These are phyloP conservation scores for Amesomyces nigricolor DNA, from an alignment of 2,329 filamentous ascomycete species.

Conservation along the genomic window DNA sequence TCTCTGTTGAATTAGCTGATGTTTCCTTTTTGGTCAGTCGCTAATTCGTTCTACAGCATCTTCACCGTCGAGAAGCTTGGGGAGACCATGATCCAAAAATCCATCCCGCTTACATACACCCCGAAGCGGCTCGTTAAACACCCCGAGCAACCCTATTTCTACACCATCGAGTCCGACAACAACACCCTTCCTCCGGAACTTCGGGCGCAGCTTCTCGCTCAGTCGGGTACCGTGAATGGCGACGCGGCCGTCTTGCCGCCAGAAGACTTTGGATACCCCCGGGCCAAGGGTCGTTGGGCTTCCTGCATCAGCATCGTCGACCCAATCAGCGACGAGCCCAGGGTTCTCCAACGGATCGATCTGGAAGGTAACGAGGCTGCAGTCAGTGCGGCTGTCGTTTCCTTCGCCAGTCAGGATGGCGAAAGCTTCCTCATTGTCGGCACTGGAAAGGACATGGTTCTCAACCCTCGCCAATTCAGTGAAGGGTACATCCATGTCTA, in stretches of 20 bases:
- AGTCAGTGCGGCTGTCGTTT: constrained; percentile 75
- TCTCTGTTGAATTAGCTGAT: constrained; percentile 25
- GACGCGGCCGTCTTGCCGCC: constrained; percentile 66
- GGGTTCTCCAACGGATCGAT: constrained; percentile 71
- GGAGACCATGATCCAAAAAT: constrained; percentile 80
- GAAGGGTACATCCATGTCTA: constrained; percentile 90
- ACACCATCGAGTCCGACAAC: constrained; percentile 89
- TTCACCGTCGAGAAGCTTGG: constrained; percentile 85
- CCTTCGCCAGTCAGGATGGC: constrained; percentile 82
- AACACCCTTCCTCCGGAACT: constrained; percentile 82
- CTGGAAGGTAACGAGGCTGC: constrained; percentile 87
- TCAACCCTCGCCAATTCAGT: constrained; percentile 68
- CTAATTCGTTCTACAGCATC: constrained; percentile 53
- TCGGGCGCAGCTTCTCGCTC: constrained; percentile 65
- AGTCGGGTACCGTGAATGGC: constrained; percentile 65
- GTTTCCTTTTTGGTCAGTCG: constrained; percentile 8
- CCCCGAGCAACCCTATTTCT: constrained; percentile 83
- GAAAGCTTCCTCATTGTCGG: constrained; percentile 91
- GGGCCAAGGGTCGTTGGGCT: constrained; percentile 81
- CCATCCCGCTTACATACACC: constrained; percentile 81
- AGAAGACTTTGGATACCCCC: constrained; percentile 83
- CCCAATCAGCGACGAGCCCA: constrained; percentile 63
- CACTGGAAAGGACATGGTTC: constrained; percentile 82
- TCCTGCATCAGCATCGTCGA: constrained; percentile 93
- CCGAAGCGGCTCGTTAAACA: constrained; percentile 83